These are phyloP conservation scores for maize (Zea mays) DNA, from an alignment of 176 grass and related monocot species.

Conservation along the genomic window Zm-B73-REFERENCE-NAM-5.0 NC_050104.1:85800001-85800500, in stretches of 20 bases:
- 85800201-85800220: not conserved
- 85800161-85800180: not conserved
- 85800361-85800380: conserved; percentile 1
- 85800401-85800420: conserved; percentile 22
- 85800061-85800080: no score
- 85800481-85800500: conserved; percentile 16
- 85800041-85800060: no score
- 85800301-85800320: not conserved
- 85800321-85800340: not conserved
- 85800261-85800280: not conserved
- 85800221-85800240: conserved; percentile 19
- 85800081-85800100: no score
- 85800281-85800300: not conserved
- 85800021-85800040: no score
- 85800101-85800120: no score
- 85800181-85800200: not conserved
- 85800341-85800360: conserved; percentile 4
- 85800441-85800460: conserved; percentile 42
- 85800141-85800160: not conserved
- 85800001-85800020: no score
- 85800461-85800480: not conserved
- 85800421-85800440: conserved; percentile 39
- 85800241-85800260: not conserved
- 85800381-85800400: conserved; percentile 17
- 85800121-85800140: no score